These are phyloP conservation scores for Dothiorella sarmentorum DNA, from an alignment of 2,329 filamentous ascomycete species.

Conservation along the genomic window DNA sequence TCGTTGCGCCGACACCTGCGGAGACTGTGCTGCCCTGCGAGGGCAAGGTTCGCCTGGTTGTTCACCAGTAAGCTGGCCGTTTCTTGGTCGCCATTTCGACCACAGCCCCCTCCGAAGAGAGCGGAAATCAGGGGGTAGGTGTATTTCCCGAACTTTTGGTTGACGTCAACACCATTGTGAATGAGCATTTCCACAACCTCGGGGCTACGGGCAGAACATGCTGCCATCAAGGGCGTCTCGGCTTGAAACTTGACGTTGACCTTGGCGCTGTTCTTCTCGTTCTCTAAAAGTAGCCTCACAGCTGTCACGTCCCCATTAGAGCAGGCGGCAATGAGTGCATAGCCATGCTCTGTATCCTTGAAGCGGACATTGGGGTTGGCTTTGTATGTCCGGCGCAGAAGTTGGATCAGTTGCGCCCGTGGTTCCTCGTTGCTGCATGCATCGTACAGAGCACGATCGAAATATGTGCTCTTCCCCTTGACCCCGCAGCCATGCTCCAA, in stretches of 20 bases:
- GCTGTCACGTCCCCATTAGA: background rate
- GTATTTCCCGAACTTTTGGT: background rate
- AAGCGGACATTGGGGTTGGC: background rate
- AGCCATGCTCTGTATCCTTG: background rate
- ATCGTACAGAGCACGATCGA: background rate
- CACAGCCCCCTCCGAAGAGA: background rate
- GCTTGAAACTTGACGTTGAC: background rate
- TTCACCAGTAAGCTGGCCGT: background rate
- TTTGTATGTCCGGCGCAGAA: background rate
- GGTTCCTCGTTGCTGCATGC: background rate
- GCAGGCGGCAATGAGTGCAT: background rate
- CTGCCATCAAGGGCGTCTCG: background rate
- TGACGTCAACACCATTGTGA: background rate
- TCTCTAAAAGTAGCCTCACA: background rate
- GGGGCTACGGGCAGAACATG: background rate
- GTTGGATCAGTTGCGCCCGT: background rate
- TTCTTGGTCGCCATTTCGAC: background rate
- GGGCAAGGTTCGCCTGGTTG: background rate
- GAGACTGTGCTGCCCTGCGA: background rate
- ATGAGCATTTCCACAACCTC: background rate
- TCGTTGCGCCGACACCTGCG: background rate
- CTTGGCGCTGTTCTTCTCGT: background rate
- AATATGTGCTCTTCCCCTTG: background rate
- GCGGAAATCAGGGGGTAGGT: background rate
- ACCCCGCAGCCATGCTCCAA: background rate